Conservation (phyloP, 2,329 filamentous ascomycete species). For the Dothiorella sarmentorum region DNA sequence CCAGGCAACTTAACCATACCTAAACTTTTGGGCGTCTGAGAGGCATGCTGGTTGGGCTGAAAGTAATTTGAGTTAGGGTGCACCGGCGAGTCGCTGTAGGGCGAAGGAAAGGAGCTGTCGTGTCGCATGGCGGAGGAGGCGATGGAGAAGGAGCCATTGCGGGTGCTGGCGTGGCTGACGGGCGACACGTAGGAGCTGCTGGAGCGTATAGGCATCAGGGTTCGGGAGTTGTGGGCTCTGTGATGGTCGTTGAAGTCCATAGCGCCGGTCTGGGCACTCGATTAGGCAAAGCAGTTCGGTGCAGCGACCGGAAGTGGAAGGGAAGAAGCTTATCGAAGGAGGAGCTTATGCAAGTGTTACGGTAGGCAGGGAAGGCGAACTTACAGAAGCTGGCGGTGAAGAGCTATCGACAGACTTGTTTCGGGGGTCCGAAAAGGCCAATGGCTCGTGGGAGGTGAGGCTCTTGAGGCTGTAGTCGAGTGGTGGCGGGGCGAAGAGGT, state of each 20-base stretch:
- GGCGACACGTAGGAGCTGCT: conserved; percentile 7
- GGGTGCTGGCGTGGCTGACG: conserved; percentile 2
- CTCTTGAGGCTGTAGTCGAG: conserved; percentile 8
- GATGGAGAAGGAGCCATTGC: conserved; percentile 6
- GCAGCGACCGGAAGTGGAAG: conserved; percentile 13
- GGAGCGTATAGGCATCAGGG: conserved; percentile 13
- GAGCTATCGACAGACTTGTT: neutral
- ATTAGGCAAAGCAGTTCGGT: conserved; percentile 17
- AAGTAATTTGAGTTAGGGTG: conserved; percentile 7
- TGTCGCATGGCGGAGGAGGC: neutral
- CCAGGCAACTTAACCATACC: neutral
- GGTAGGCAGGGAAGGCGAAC: conserved; percentile 12
- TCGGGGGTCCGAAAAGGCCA: neutral
- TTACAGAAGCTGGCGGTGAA: conserved; percentile 10
- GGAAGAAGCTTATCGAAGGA: conserved; percentile 13
- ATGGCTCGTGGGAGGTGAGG: neutral
- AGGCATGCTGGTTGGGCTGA: neutral
- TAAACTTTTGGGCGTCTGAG: conserved; percentile 3
- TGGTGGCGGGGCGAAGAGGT: conserved; percentile 2
- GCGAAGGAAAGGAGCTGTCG: conserved; percentile 11
- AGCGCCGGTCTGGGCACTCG: conserved; percentile 10
- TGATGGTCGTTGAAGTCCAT: conserved; percentile 16
- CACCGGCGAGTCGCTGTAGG: conserved; percentile 7
- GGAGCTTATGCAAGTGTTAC: conserved; percentile 16
- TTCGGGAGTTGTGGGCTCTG: conserved; percentile 8